phyloP scores from a whole-genome alignment of 1,139 yeast genomes.

The Pichia sp. region DNA sequence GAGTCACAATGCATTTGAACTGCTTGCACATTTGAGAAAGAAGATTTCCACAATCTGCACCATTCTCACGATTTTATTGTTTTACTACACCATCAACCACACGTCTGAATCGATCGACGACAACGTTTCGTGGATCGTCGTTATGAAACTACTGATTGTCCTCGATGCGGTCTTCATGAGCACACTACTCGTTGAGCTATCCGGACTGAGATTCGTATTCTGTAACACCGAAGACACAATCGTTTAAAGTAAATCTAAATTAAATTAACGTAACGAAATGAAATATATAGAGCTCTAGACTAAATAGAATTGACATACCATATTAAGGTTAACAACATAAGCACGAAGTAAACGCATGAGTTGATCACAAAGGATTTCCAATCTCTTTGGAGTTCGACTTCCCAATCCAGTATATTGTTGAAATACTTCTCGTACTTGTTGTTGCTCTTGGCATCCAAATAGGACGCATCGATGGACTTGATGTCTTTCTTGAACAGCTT shows the following conservation, averaged over 20 bases:
- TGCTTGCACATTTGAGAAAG: conserved; percentile 8
- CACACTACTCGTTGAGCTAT: conserved; percentile 26
- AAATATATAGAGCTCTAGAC: neutral
- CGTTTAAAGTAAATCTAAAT: conserved; percentile 4
- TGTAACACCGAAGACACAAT: conserved; percentile 4
- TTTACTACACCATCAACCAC: conserved; percentile 4
- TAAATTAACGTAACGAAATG: neutral
- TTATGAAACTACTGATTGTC: conserved; percentile 21
- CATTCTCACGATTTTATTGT: conserved; percentile 11
- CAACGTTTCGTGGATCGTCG: conserved; percentile 8
- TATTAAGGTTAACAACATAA: conserved; percentile 3
- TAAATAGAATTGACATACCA: conserved; percentile 16
- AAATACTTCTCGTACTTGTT: neutral
- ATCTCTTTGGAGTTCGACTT: conserved; percentile 7
- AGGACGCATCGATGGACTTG: conserved; percentile 7
- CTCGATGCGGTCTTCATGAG: conserved; percentile 25
- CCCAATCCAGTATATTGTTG: conserved; percentile 16
- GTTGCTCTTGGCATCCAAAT: conserved; percentile 11
- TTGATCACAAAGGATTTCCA: conserved; percentile 12
- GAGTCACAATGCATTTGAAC: neutral
- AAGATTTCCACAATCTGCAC: conserved; percentile 13
- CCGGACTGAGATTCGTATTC: conserved; percentile 20
- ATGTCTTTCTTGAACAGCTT: conserved; percentile 2
- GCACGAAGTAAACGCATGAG: neutral
- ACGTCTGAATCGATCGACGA: conserved; percentile 3